Evolutionary conservation across 179 eudicot genomes (phyloP).

Genomic region (Carnegiea gigantea): DNA sequence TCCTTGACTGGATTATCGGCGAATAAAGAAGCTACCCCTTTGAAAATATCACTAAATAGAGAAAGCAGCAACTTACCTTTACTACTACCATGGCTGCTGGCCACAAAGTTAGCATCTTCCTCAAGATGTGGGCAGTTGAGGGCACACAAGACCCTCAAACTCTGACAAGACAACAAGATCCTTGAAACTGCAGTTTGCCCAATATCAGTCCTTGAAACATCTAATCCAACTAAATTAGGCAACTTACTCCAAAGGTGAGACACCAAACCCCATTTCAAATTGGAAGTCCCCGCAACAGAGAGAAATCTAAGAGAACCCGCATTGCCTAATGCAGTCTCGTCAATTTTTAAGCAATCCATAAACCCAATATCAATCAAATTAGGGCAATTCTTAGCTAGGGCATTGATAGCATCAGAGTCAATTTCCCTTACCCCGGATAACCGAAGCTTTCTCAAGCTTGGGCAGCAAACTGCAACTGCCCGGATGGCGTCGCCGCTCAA

Average conservation of each 20-base stretch:
- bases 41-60: constrained; percentile 54
- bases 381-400: constrained; percentile 62
- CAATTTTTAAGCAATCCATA: constrained; percentile 73
- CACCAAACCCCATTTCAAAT: constrained; percentile 69
- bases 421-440: constrained; percentile 85
- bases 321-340: constrained; percentile 72
- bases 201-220: constrained; percentile 89
- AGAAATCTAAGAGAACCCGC: constrained; percentile 57
- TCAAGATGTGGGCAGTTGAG: constrained; percentile 71
- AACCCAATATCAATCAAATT: constrained; percentile 75
- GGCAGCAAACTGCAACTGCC: constrained; percentile 76
- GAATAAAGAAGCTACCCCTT: constrained; percentile 62
- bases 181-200: constrained; percentile 51
- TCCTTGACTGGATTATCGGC: constrained; percentile 56
- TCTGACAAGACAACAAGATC: constrained; percentile 46
- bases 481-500: constrained; percentile 76
- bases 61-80: constrained; percentile 68
- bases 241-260: constrained; percentile 68
- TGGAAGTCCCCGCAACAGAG: constrained; percentile 81
- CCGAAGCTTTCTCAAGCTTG: constrained; percentile 52
- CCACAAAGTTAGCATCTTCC: constrained; percentile 50
- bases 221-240: constrained; percentile 69
- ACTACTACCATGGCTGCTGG: constrained; percentile 29
- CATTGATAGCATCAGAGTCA: constrained; percentile 64
- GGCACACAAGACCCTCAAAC: constrained; percentile 83